Percentiles rank a stretch among this genome's conserved stretches.
Conservation (phyloP, 2,329 filamentous ascomycete genomes). For the Claviceps humidiphila region DNA sequence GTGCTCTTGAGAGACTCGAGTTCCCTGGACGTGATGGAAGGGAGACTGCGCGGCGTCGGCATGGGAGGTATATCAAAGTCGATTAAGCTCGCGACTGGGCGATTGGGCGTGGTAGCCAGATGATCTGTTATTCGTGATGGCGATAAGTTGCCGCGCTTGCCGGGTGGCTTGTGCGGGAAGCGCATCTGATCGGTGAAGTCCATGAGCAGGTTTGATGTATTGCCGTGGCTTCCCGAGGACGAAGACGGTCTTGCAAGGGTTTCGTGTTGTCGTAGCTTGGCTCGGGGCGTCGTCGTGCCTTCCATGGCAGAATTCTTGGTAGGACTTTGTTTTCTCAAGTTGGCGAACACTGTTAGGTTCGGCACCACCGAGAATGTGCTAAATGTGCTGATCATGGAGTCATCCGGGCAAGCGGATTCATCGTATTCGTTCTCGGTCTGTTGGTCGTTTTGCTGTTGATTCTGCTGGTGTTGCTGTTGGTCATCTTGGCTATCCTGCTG, state of each 20-base stretch:
- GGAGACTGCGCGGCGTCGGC: constrained; percentile 82
- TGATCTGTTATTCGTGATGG: constrained; percentile 19
- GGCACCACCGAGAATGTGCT: constrained; percentile 84
- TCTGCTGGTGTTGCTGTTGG: constrained; percentile 7
- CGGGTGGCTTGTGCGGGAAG: constrained; percentile 36
- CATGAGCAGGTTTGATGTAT: constrained; percentile 66
- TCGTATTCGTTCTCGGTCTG: constrained; percentile 15
- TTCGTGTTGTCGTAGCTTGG: constrained; percentile 17
- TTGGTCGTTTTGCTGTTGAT: background rate
- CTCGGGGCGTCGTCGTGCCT: constrained; percentile 24
- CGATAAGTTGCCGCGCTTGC: constrained; percentile 18
- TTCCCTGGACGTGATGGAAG: constrained; percentile 81
- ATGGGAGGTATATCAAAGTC: constrained; percentile 77
- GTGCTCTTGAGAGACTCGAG: constrained; percentile 83
- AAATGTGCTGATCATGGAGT: constrained; percentile 68
- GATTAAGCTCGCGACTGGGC: constrained; percentile 53
- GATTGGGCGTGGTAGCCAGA: constrained; percentile 32
- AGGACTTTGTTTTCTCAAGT: constrained; percentile 50
- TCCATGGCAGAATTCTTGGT: constrained; percentile 33
- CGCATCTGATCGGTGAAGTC: constrained; percentile 73
- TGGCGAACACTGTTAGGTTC: constrained; percentile 72
- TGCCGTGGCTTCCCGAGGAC: constrained; percentile 30
- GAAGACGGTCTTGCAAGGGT: constrained; percentile 19
- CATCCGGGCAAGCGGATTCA: constrained; percentile 44
- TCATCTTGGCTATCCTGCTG: constrained; percentile 9